Base-by-base conservation (phyloP, 305 asterid genomes). In the Euphrasia arctica region DNA sequence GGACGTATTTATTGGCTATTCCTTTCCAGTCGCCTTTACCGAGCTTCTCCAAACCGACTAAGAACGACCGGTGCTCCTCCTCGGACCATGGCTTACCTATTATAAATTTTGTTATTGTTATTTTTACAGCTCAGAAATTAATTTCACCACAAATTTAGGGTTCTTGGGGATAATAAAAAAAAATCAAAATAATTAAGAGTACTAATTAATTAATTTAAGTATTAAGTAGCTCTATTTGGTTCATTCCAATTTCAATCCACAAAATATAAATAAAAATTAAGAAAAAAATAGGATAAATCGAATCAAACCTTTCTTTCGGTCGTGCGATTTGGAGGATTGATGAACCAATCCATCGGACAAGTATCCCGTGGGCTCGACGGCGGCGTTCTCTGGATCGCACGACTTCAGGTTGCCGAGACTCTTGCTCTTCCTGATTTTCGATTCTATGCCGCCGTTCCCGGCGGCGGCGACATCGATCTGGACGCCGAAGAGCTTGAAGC, bases 11-110 rank as follows among this genome's bases (percentile, higher is more conserved):
- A 7, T n/a, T 54, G 0, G 84, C 59, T 5, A 81, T 78, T 28
- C 74, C 87, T 58, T 66, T 74, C 87, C 87, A 81, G 6, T 81
- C 62, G 0, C 87, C 84, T 42, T 42, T 81, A 0, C 87, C 87
- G 0, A 76, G 64, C n/a, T 63, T 64, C 34, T 71, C 72, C 62
- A 81, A 34, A 1, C 87, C 87, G 10, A 55, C 32, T 27, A 81
- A 62, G 62, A 81, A 81, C 15, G 70, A 55, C 25, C 57, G 55
- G 48, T 81, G 87, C 51, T 81, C 84, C 0, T 74, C 84, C 57
- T 78, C 79, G 1, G 72, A 41, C 87, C 87, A 81, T 1, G 77
- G 72, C 41, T 14, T 69, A 5, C 83, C 83, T 78, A 48, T 58
- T 5, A 48, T 25, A 25, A 25, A 25, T 25, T 25, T 45, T n/a